phyloP scores from a whole-genome alignment of 192 early-diverging fungal genomes.

The Entomortierella chlamydospora region DNA sequence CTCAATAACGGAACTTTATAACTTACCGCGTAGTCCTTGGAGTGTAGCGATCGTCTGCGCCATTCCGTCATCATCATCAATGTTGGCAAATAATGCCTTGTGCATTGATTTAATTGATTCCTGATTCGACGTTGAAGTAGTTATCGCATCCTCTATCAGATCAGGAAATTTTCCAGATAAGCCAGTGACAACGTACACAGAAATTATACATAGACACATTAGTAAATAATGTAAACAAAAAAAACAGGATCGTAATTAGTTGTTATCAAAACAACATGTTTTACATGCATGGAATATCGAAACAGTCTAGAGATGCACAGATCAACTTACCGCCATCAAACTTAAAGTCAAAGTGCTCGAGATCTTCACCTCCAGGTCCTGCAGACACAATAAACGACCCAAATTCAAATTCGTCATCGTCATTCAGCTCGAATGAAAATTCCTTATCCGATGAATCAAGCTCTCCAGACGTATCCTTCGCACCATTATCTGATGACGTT shows the following conservation, averaged over 20 bases:
- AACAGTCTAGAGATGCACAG: not conserved
- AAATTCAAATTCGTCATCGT: conserved; percentile 41
- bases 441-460: conserved; percentile 17
- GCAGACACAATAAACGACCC: conserved; percentile 25
- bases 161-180: not conserved
- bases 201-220: not conserved
- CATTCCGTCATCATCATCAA: conserved; percentile 66
- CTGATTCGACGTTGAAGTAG: conserved; percentile 34
- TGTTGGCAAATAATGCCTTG: conserved; percentile 56
- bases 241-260: not conserved
- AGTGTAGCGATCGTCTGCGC: conserved; percentile 61
- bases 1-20: not conserved
- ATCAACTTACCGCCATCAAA: conserved; percentile 12
- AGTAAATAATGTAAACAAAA: not conserved
- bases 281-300: too few species aligned
- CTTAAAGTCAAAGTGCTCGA: conserved; percentile 21
- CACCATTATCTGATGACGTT: conserved; percentile 21
- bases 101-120: conserved; percentile 61
- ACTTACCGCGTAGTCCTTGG: conserved; percentile 62
- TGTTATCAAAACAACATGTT: too few species aligned
- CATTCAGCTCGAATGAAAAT: conserved; percentile 32
- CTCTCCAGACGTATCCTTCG: conserved; percentile 22
- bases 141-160: not conserved
- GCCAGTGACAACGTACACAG: too few species aligned
- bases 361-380: conserved; percentile 19